Conservation (phyloP, 352 stramenopile genomes). For the Peronospora farinosa region DNA sequence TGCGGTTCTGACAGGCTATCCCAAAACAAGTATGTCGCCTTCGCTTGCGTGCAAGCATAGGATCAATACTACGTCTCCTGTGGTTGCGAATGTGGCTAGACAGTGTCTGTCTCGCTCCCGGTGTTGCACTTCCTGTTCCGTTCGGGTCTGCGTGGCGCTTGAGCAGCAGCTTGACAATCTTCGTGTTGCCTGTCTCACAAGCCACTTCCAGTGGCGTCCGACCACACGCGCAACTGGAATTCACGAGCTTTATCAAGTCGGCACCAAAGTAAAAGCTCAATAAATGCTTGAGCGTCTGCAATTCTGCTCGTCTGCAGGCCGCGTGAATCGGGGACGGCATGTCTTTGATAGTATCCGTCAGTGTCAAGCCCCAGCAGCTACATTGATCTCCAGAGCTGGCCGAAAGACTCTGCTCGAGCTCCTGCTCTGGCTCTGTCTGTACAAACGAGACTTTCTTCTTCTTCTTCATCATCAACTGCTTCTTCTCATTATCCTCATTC, state of each 20-base stretch:
- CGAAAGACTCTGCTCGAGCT: constrained; percentile 5
- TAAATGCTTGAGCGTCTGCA: constrained; percentile 61
- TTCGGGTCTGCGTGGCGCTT: constrained; percentile 52
- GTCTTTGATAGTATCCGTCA: constrained; percentile 14
- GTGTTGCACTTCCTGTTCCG: constrained; percentile 20
- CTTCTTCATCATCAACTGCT: constrained; percentile 30
- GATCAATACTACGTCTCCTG: constrained; percentile 23
- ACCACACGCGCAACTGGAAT: constrained; percentile 57
- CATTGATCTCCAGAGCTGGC: constrained; percentile 12
- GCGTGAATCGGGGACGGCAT: constrained; percentile 62
- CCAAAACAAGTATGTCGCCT: constrained; percentile 43
- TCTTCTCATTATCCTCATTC: constrained; percentile 21
- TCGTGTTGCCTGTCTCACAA: constrained; percentile 42
- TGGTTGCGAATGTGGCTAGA: constrained; percentile 27
- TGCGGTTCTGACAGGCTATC: constrained; percentile 41
- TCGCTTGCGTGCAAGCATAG: constrained; percentile 26
- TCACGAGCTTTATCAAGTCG: constrained; percentile 56
- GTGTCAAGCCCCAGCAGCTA: constrained; percentile 18
- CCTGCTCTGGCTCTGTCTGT: constrained; percentile 24
- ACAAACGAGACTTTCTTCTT: constrained; percentile 67
- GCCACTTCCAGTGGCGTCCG: constrained; percentile 69
- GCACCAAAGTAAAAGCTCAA: constrained; percentile 59
- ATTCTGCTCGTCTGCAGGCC: constrained; percentile 49
- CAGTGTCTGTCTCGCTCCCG: constrained; percentile 15
- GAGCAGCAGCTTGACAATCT: constrained; percentile 60